Conservation (phyloP, 2,329 filamentous ascomycete genomes). For the Scytalidium lignicola region DNA sequence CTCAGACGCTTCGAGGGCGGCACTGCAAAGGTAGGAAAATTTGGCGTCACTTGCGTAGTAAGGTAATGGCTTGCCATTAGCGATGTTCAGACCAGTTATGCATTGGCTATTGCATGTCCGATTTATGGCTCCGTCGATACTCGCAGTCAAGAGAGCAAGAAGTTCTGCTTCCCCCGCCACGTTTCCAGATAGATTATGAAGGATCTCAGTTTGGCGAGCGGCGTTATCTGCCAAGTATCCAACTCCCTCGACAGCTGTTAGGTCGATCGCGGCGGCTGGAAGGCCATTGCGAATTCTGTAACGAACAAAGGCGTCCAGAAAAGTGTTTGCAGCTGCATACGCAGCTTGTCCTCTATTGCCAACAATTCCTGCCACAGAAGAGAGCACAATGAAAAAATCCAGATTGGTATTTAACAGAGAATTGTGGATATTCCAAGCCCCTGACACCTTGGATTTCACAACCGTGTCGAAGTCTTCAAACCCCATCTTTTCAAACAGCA, state of each 20-base stretch:
- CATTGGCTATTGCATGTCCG: too few relatives aligned
- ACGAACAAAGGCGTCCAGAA: slow-evolving; percentile 31
- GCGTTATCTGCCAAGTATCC: slow-evolving; percentile 21
- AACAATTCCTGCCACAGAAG: slow-evolving; percentile 31
- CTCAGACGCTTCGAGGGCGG: too few relatives aligned
- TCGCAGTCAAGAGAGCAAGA: slow-evolving; percentile 48
- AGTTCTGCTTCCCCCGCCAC: slow-evolving; percentile 50
- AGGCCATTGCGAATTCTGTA: slow-evolving; percentile 22
- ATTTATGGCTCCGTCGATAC: too few relatives aligned
- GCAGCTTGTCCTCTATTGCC: slow-evolving; percentile 34
- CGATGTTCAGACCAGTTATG: too few relatives aligned
- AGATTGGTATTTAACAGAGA: slow-evolving; percentile 19
- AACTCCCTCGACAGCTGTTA: slow-evolving; percentile 25
- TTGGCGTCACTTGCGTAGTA: too few relatives aligned
- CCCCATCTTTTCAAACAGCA: slow-evolving; percentile 34
- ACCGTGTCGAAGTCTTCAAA: slow-evolving; percentile 32
- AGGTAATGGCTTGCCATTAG: too few relatives aligned
- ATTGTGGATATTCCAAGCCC: slow-evolving; percentile 27
- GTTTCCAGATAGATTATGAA: slow-evolving; percentile 20
- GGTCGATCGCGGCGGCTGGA: slow-evolving; percentile 25
- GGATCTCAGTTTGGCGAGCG: slow-evolving; percentile 1
- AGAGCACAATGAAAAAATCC: slow-evolving; percentile 39
- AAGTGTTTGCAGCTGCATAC: slow-evolving; percentile 35
- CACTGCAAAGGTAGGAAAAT: too few relatives aligned
- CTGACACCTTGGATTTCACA: slow-evolving; percentile 32